Conservation (phyloP, 2,329 filamentous ascomycete genomes). For the Alternaria ethzedia region DNA sequence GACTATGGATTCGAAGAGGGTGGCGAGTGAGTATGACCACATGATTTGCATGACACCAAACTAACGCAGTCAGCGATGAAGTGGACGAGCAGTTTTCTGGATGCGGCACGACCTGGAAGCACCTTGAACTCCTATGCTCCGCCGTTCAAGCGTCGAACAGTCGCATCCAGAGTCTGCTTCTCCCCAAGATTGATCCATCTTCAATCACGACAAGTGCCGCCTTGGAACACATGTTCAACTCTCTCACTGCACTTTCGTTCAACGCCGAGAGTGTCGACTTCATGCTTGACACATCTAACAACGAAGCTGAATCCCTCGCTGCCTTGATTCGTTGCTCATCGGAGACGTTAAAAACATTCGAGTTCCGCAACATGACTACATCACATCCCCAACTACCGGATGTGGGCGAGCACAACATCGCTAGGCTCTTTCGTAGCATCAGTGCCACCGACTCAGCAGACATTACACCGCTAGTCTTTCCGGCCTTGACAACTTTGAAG, state of each 20-base stretch:
- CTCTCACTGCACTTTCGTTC: neutral
- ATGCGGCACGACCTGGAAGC: neutral
- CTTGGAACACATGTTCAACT: neutral
- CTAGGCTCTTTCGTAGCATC: neutral
- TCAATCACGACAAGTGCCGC: neutral
- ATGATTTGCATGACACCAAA: neutral
- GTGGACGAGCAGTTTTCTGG: neutral
- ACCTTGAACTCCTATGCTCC: neutral
- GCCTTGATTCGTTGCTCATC: neutral
- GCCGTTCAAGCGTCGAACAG: neutral
- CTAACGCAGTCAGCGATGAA: neutral
- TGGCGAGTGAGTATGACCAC: neutral
- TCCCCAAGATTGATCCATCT: neutral
- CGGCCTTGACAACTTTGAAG: neutral
- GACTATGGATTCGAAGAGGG: neutral
- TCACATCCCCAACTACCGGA: neutral
- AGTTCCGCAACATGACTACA: neutral
- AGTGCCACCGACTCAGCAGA: neutral
- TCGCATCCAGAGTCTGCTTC: neutral
- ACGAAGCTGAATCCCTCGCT: neutral
- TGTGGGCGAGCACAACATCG: neutral
- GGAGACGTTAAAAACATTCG: neutral
- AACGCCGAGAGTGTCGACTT: neutral
- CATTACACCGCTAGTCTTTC: neutral
- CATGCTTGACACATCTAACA: neutral